These are phyloP conservation scores for Kwoniella shivajii DNA, from an alignment of 1,284 basidiomycete genomes.

Conservation along the genomic window DNA sequence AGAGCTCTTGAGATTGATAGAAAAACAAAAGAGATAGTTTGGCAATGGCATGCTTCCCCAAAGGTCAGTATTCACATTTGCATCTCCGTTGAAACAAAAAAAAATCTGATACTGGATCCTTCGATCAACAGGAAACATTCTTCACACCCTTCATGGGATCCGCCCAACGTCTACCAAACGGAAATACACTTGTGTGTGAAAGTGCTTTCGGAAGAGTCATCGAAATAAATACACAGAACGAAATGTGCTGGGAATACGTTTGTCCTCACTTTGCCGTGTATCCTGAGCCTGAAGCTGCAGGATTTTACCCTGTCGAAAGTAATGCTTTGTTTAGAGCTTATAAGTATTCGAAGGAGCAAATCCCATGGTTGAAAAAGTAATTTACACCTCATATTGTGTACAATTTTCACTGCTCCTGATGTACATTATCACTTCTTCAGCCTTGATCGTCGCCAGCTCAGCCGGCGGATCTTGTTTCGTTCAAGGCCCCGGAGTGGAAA, in stretches of 20 bases:
- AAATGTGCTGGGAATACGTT: slow-evolving; percentile 26
- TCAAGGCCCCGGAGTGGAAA: no score
- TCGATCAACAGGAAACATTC: slow-evolving; percentile 20
- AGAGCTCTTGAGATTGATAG: slow-evolving; percentile 24
- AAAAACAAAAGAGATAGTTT: slow-evolving; percentile 23
- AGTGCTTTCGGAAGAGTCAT: slow-evolving; percentile 20
- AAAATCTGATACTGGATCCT: background rate
- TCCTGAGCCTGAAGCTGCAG: slow-evolving; percentile 23
- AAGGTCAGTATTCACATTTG: slow-evolving; percentile 8
- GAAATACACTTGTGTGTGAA: slow-evolving; percentile 26
- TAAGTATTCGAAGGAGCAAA: slow-evolving; percentile 26
- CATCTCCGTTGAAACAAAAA: background rate
- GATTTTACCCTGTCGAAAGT: slow-evolving; percentile 20
- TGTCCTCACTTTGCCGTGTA: slow-evolving; percentile 24
- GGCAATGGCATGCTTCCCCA: slow-evolving; percentile 23
- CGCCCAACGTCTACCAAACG: slow-evolving; percentile 24
- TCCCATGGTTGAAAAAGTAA: slow-evolving; percentile 28
- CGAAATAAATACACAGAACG: slow-evolving; percentile 19
- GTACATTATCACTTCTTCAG: no score
- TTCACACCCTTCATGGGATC: slow-evolving; percentile 30
- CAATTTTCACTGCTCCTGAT: no score
- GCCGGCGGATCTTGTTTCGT: no score
- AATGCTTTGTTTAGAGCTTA: slow-evolving; percentile 26
- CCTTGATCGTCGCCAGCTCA: no score
- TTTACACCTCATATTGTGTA: background rate